Evolutionary conservation across 1,284 basidiomycete species (phyloP), one percentile per base, ranked within the genome.

Genomic region (Pseudozyma thailandica): DNA sequence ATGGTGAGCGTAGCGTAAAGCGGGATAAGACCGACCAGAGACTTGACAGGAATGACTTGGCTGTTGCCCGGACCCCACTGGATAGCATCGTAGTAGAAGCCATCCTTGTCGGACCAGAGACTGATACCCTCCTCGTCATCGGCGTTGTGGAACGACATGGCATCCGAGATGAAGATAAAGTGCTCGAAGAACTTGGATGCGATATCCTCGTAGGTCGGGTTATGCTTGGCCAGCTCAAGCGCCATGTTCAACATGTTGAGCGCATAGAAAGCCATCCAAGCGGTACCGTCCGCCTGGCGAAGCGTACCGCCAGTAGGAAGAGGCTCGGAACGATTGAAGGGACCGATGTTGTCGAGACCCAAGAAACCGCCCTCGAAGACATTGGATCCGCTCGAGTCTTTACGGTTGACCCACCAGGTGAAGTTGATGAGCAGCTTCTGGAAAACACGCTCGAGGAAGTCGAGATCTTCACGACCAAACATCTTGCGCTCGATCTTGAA

Each of bases 211-310:
- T 98, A 98, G 2, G 93, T 93, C 3, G 90, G 87, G 82, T 98
- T 98, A 84, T 98, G 94, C 85, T 98, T 97, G 50, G 95, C 95
- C 33, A 98, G 86, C 84, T 98, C 95, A 47, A 98, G 88, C 0
- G 95, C 94, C 84, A 98, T 98, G 84, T 91, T 95, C 82, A 98
- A 85, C 94, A 98, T 98, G 81, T 95, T 95, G 63, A 98, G 85
- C 75, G 90, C 92, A 84, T 95, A 98, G 86, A 98, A 98, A 26
- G 93, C 94, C 95, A 98, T 98, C 95, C 95, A 98, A 0, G 94
- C 92, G 6, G 95, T 98, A 16, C 94, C 95, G 83, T 98, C 95
- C 8, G 95, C 93, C 85, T 98, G 95, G 52, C 94, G 93, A 55
- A 98, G 86, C 44, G 50, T 71, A 47, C 82, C 83, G 46, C 94